Percentiles rank a stretch among this genome's conserved stretches.
Evolutionary conservation across 495 filamentous ascomycete genomes (phyloP).

Genomic region (Trypethelium eluteriae): DNA sequence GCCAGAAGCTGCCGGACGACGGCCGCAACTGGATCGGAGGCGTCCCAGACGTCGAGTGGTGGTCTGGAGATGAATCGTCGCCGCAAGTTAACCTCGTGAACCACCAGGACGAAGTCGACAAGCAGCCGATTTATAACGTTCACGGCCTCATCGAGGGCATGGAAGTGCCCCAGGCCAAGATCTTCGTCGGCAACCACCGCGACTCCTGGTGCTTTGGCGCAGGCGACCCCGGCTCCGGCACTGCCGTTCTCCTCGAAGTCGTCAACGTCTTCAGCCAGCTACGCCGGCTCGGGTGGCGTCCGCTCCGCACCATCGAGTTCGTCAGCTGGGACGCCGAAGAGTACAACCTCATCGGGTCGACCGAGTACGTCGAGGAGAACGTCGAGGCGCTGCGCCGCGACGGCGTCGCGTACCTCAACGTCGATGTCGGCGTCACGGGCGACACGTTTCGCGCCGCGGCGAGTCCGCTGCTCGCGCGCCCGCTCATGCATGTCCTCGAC

Average conservation of each 20-base stretch:
- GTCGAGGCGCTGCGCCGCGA: conserved; percentile 50
- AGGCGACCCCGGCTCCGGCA: conserved; percentile 76
- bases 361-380: conserved; percentile 80
- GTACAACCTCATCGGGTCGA: conserved; percentile 91
- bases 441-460: conserved; percentile 64
- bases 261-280: conserved; percentile 75
- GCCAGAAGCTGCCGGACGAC: conserved; percentile 57
- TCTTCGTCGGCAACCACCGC: conserved; percentile 89
- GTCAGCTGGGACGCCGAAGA: conserved; percentile 90
- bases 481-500: conserved; percentile 63
- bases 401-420: conserved; percentile 80
- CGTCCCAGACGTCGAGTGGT: conserved; percentile 66
- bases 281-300: conserved; percentile 68
- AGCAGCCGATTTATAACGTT: conserved; percentile 85
- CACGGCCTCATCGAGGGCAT: conserved; percentile 72
- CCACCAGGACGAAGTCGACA: conserved; percentile 71
- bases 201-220: conserved; percentile 91
- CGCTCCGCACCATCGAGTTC: conserved; percentile 88
- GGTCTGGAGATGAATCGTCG: conserved; percentile 70
- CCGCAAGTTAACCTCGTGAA: conserved; percentile 80
- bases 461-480: conserved; percentile 66
- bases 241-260: conserved; percentile 83
- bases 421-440: conserved; percentile 78
- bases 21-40: conserved; percentile 57
- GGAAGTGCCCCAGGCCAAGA: conserved; percentile 73